Base-by-base conservation (phyloP, 2,329 filamentous ascomycete genomes). In the Teratosphaeriaceae sp. region DNA sequence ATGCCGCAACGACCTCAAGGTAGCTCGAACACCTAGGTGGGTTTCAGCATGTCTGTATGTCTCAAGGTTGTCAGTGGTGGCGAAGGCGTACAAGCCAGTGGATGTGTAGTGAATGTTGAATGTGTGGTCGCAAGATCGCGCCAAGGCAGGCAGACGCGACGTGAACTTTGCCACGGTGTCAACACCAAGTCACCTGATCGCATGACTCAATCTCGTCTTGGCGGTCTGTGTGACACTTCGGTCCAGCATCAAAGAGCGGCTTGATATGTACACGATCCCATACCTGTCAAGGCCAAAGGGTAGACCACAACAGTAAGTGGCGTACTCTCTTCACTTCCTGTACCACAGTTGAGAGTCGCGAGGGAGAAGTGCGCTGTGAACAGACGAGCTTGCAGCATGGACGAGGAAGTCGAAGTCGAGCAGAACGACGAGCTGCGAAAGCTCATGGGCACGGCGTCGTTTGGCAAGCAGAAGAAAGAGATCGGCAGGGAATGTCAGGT, bases 401-500 rank as follows among this genome's bases (percentile, higher is more conserved):
- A 49, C n/a, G 38, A 46, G 11, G 31, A 38, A n/a, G 36, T 45
- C 5, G 55, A 59, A 45, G 42, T 59, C 6, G 58, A 60, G 41
- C 63, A 69, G 42, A 78, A 87, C 59, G 83, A 88, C 50, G 80
- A 82, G 30, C 76, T 90, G 73, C 77, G 82, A 58, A 75, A 79
- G 39, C 94, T 88, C 60, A 69, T 96, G 47, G 89, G 90, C 0
- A 74, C 81, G 2, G 79, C 86, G 0, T 80, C 86, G 0, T 96
- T 97, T 62, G 90, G 90, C 40, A 94, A 90, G 64, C 84, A 85
- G 62, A 75, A 80, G 27, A 82, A 79, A 54, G 78, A 82, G 50
- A 72, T 85, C 54, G 80, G 94, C 64, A 74, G 90, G 50, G 78
- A 80, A 41, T 82, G 82, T 44, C 89, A 95, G 66, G 84, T 97